Conservation (phyloP, 106 monocot genomes). For the Dendrobium catenatum region DNA sequence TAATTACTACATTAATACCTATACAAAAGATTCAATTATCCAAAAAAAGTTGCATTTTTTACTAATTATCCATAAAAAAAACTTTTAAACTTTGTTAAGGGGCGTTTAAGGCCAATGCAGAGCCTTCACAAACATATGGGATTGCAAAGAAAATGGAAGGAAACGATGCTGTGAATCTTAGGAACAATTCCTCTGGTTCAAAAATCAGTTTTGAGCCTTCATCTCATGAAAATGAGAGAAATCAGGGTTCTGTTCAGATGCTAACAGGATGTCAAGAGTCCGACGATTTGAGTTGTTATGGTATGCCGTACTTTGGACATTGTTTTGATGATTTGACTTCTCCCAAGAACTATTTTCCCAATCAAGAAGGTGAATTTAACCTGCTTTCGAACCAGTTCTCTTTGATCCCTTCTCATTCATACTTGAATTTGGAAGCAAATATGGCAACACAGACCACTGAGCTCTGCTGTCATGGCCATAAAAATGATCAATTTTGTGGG, state of each 20-base stretch:
- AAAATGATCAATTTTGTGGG: conserved; percentile 13
- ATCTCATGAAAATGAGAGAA: background rate
- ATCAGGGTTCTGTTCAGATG: background rate
- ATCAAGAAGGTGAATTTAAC: conserved; percentile 3
- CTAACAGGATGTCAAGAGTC: background rate
- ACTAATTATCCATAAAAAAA: background rate
- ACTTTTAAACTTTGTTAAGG: background rate
- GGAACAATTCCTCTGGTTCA: background rate
- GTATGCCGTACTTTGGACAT: background rate
- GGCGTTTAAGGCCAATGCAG: background rate
- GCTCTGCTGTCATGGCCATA: conserved; percentile 1
- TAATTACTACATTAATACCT: background rate
- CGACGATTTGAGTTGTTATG: background rate
- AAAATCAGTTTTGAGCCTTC: background rate
- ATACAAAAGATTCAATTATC: background rate
- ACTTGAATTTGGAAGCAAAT: conserved; percentile 6
- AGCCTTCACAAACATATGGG: background rate
- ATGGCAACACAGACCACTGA: background rate
- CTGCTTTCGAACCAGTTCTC: conserved; percentile 5
- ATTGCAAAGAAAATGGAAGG: background rate
- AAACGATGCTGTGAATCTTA: background rate
- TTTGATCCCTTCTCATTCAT: background rate
- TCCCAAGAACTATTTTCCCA: background rate
- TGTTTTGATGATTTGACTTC: background rate
- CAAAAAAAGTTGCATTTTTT: background rate